Evolutionary conservation across 2,329 filamentous ascomycete genomes (phyloP), one percentile per base, ranked within the genome.

Genomic region (Calonectria pseudoreteaudii): DNA sequence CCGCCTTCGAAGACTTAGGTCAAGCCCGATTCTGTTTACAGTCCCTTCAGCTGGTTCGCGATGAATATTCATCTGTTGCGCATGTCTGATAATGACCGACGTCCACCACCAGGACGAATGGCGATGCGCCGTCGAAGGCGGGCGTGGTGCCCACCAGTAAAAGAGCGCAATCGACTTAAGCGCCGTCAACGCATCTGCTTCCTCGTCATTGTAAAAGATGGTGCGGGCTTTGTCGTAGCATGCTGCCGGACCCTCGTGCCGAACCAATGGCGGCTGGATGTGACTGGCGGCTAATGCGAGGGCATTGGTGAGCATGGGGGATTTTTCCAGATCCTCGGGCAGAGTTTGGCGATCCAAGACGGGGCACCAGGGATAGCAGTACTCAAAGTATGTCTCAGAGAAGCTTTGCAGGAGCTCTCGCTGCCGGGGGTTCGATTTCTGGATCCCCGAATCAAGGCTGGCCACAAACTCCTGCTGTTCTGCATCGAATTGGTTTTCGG

Each of bases 51-150:
- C 74, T 0, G 83, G 84, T 62, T 87, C 85, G 2, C 85, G 83
- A 56, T 87, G 86, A 9, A 87, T 78, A 47, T 85, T 86, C 79
- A 86, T 83, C 70, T 87, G 85, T 68, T 87, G 86, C 2, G 85
- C 86, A 70, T 86, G 84, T 16, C 86, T 78, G 26, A 87, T 86
- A 18, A 85, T 81, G 4, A 86, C 82, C 3, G 84, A 84, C 0
- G 85, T 87, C 86, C 86, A 87, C 86, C 86, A 87, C 86, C 85
- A 87, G 28, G 84, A 84, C 2, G 85, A 83, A 74, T 87, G 82
- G 2, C 83, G 81, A 64, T 85, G 83, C 3, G 85, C 83, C 1
- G 81, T 82, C 2, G 83, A 82, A 0, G 86, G 85, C 41, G 83
- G 78, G 0, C 82, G 79, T 9, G 86, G 84, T 4, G 85, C 84